These are phyloP conservation scores for Cryphonectria nitschkei DNA, from an alignment of 2,329 filamentous ascomycete genomes.

Conservation along the genomic window DNA sequence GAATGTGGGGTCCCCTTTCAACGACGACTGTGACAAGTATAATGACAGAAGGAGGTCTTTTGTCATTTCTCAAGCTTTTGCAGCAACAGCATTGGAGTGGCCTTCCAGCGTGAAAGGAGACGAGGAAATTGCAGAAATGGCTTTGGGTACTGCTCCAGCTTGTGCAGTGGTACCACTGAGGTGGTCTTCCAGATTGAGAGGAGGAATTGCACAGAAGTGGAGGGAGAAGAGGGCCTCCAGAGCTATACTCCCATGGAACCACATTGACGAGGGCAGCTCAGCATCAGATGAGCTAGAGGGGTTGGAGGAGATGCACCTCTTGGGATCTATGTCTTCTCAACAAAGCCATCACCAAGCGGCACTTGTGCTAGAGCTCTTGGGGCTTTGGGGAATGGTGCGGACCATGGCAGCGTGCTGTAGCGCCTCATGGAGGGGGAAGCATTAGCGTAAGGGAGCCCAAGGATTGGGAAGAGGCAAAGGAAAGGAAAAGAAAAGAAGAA, in stretches of 20 bases:
- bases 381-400: not conserved
- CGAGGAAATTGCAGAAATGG: not conserved
- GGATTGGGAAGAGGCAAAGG: not conserved
- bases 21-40: not conserved
- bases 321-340: not conserved
- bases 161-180: not conserved
- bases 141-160: not conserved
- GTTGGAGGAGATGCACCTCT: not conserved
- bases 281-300: not conserved
- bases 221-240: not conserved
- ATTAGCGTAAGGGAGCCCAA: slow-evolving; percentile 12
- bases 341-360: not conserved
- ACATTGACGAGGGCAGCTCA: not conserved
- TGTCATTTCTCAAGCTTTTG: not conserved
- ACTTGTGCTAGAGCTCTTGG: not conserved
- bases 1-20: not conserved
- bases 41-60: not conserved
- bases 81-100: not conserved
- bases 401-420: slow-evolving; percentile 8
- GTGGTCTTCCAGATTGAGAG: slow-evolving; percentile 1
- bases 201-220: slow-evolving; percentile 10
- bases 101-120: not conserved
- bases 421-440: not conserved
- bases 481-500: too few relatives aligned
- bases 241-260: slow-evolving; percentile 2